Conservation (phyloP, 1,139 yeast genomes). For the Candida dubliniensis region DNA sequence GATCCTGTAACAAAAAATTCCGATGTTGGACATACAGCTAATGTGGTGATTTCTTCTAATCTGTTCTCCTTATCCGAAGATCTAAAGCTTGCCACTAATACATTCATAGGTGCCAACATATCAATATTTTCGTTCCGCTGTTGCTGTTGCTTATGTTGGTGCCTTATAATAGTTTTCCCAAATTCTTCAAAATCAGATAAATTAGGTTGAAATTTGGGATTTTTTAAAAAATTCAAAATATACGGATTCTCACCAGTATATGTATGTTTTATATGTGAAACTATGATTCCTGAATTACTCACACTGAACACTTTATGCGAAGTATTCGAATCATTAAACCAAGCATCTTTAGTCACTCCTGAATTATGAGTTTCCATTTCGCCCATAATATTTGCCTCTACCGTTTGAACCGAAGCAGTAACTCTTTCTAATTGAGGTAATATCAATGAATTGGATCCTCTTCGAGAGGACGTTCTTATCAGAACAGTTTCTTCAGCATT, state of each 20-base stretch:
- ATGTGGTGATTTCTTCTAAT: constrained; percentile 48
- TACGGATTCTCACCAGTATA: constrained; percentile 69
- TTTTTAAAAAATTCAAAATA: constrained; percentile 56
- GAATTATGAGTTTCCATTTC: constrained; percentile 45
- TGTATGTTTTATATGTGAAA: constrained; percentile 49
- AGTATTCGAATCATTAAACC: constrained; percentile 8
- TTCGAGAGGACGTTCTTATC: constrained; percentile 16
- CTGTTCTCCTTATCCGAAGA: constrained; percentile 19
- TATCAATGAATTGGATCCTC: constrained; percentile 25
- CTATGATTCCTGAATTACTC: constrained; percentile 35
- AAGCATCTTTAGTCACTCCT: constrained; percentile 5
- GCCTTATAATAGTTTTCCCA: constrained; percentile 35
- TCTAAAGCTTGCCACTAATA: constrained; percentile 55
- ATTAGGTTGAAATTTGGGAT: constrained; percentile 55
- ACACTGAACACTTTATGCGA: constrained; percentile 37
- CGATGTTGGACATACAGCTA: constrained; percentile 61
- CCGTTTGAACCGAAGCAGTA: constrained; percentile 55
- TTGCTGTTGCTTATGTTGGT: constrained; percentile 4
- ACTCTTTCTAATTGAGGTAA: constrained; percentile 36
- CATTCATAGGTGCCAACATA: constrained; percentile 38
- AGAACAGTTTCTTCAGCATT: constrained; percentile 18
- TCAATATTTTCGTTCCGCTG: constrained; percentile 1
- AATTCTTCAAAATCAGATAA: constrained; percentile 68
- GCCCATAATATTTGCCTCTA: constrained; percentile 62
- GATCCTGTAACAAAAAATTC: constrained; percentile 78